Evolutionary conservation across 371 early-diverging fungal genomes (phyloP), one percentile per base, ranked within the genome.

Genomic region (Mucor sp.): DNA sequence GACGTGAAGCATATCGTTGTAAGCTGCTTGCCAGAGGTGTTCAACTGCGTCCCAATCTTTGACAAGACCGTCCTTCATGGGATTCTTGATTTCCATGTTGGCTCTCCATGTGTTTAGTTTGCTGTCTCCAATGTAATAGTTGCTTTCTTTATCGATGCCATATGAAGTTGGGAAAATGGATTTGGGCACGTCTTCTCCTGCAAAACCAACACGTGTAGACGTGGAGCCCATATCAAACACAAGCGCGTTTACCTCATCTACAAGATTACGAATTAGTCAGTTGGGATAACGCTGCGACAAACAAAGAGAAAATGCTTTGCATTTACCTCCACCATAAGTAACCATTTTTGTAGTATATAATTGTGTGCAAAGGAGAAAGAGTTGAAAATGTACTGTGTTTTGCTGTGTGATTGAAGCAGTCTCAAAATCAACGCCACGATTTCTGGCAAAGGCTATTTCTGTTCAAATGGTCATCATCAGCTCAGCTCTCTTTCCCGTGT

Each of bases 1-100:
- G 33, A 91, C 86, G 21, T 87, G 85, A 62, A 96, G 82, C 65
- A 89, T 76, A 5, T 84, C 74, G 48, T 83, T 74, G 75, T 92
- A 92, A 6, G 93, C 85, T 64, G 94, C 85, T 68, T 95, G 87
- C 94, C 95, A 95, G 56, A 97, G 85, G 59, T 89, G 82, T 80
- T 97, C 97, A 68, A 92, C 86, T 0, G 91, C 87, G 60, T 97
- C 97, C 97, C 97, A 98, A 81, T 98, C 96, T 28, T 85, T 79
- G 30, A 97, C 81, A 58, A 88, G 65, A 23, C 91, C 90, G 44
- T 94, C 89, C 59, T 85, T 72, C 71, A 94, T 71, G 8, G 95
- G 95, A 35, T 84, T 88, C 50, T 76, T 84, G 64, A 97, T 79
- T 63, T 97, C 95, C 90, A 96, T 89, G 59, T 90, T 79, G 9